A percentile compares a stretch with the other conserved stretches of the same genome.
phyloP scores from a whole-genome alignment of 441 rosid species.

The Erysimum pusillum region DNA sequence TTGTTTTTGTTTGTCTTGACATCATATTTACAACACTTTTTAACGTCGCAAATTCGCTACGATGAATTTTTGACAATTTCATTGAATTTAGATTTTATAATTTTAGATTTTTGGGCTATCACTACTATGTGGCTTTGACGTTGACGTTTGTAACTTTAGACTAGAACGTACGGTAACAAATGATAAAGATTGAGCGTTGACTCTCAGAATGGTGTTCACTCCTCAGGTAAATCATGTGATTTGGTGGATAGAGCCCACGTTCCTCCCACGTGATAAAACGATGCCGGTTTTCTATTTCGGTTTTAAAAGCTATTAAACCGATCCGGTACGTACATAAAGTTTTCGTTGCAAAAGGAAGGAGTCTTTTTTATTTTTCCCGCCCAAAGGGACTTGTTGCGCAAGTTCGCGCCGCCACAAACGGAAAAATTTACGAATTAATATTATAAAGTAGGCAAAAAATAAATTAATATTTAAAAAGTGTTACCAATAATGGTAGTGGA shows the following conservation, averaged over 20 bases:
- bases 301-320: not conserved
- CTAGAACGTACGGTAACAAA: not conserved
- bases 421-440: not conserved
- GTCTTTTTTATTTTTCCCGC: slow-evolving; percentile 53
- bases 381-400: slow-evolving; percentile 52
- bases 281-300: not conserved
- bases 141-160: not conserved
- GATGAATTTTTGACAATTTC: not conserved
- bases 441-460: slow-evolving; percentile 1
- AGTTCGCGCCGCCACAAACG: slow-evolving; percentile 57
- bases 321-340: slow-evolving; percentile 16
- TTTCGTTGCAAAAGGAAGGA: slow-evolving; percentile 8
- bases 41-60: too few species aligned
- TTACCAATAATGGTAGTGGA: slow-evolving; percentile 34
- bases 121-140: not conserved
- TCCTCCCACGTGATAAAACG: not conserved
- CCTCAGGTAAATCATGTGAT: not conserved
- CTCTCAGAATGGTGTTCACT: not conserved
- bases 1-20: too few species aligned
- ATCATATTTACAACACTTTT: too few species aligned
- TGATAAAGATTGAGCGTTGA: not conserved
- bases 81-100: too few species aligned
- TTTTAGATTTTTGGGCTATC: too few species aligned
- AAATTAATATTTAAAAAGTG: slow-evolving; percentile 1
- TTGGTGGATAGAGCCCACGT: not conserved